phyloP scores from a whole-genome alignment of 805 yeast genomes.

The Wickerhamiella shivajii region DNA sequence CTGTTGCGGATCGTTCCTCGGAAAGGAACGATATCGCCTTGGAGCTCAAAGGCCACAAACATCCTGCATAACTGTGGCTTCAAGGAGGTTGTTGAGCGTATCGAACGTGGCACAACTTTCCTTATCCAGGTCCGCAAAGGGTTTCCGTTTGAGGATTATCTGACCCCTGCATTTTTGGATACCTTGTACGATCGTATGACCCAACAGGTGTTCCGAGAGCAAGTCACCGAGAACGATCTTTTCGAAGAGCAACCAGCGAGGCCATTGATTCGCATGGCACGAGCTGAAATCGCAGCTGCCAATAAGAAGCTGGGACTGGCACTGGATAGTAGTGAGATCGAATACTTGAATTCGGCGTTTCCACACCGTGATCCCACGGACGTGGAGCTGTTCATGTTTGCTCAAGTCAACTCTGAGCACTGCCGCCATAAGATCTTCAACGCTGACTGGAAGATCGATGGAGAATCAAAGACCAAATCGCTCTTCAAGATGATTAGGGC shows the following conservation, averaged over 20 bases:
- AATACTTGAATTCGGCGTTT: slow-evolving; percentile 73
- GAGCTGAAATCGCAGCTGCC: slow-evolving; percentile 55
- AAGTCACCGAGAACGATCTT: slow-evolving; percentile 57
- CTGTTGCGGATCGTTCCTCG: slow-evolving; percentile 75
- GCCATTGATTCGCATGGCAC: slow-evolving; percentile 47
- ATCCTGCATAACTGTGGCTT: slow-evolving; percentile 82
- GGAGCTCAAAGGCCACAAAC: slow-evolving; percentile 98
- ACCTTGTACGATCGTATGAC: slow-evolving; percentile 92
- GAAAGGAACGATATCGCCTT: slow-evolving; percentile 93
- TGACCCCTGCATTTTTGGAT: slow-evolving; percentile 43
- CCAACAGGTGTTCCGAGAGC: slow-evolving; percentile 38
- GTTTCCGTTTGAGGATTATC: slow-evolving; percentile 45
- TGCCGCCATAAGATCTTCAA: slow-evolving; percentile 98
- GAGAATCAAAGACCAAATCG: slow-evolving; percentile 52
- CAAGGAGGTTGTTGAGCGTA: slow-evolving; percentile 51
- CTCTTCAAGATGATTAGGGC: slow-evolving; percentile 91
- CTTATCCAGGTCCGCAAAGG: slow-evolving; percentile 58
- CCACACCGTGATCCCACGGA: slow-evolving; percentile 88
- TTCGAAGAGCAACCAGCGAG: slow-evolving; percentile 70
- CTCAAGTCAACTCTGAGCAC: slow-evolving; percentile 98
- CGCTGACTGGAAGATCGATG: slow-evolving; percentile 96
- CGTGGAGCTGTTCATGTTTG: slow-evolving; percentile 96
- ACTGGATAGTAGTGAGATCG: slow-evolving; percentile 86
- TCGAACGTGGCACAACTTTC: slow-evolving; percentile 81
- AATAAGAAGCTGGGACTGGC: slow-evolving; percentile 83